phyloP scores from a whole-genome alignment of 345 rosid genomes.

The Toxicodendron radicans region DNA sequence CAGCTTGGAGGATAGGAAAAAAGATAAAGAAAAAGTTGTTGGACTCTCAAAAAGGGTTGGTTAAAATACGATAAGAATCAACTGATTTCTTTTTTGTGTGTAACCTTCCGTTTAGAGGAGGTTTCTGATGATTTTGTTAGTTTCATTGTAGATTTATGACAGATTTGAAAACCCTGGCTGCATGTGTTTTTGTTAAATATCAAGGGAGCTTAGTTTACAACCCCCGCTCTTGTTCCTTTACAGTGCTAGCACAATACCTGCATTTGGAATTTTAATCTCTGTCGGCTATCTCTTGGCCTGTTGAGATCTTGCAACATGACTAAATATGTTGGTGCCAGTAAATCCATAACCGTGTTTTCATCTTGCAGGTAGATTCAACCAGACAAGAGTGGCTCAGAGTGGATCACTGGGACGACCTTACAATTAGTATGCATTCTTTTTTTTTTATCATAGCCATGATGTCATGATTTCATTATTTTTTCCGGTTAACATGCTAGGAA shows the following conservation, averaged over 20 bases:
- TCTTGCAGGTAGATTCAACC: constrained; percentile 58
- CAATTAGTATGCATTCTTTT: constrained; percentile 40
- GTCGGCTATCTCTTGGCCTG: background rate
- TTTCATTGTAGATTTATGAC: too few species aligned
- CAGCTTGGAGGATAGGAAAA: background rate
- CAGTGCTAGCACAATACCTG: background rate
- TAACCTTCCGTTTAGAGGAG: too few species aligned
- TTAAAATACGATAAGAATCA: too few species aligned
- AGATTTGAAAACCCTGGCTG: too few species aligned
- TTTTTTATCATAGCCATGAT: background rate
- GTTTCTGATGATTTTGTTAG: too few species aligned
- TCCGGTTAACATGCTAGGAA: background rate
- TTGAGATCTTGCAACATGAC: background rate
- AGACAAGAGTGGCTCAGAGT: constrained; percentile 67
- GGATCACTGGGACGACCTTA: constrained; percentile 56
- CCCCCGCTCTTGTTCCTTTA: background rate
- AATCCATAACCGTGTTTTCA: background rate
- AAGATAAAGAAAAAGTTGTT: too few species aligned
- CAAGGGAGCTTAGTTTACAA: background rate
- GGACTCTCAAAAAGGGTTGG: too few species aligned
- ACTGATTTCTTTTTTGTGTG: too few species aligned
- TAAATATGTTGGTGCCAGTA: background rate
- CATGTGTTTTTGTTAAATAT: background rate
- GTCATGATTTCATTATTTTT: background rate
- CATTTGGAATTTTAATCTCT: constrained; percentile 1